Percentiles rank a stretch among this genome's conserved stretches.
Conservation (phyloP, 1,284 basidiomycete species). For the Ustilago xerochloae region DNA sequence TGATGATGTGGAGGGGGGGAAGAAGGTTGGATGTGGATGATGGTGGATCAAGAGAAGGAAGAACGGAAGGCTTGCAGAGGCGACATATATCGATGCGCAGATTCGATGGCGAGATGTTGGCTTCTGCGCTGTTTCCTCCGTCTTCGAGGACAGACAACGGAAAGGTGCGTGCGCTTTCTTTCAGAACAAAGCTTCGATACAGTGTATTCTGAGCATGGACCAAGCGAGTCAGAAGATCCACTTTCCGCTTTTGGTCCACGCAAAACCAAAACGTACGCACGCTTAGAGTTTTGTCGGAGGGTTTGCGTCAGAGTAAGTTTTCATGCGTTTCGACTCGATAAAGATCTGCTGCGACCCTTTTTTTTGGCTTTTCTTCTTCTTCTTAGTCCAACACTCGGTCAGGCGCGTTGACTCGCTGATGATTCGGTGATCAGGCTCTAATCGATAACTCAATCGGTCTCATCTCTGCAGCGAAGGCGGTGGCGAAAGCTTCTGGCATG, state of each 20-base stretch:
- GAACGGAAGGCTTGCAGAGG: conserved; percentile 6
- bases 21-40: neutral
- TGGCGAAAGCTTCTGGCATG: neutral
- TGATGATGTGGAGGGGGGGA: conserved; percentile 1
- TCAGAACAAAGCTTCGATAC: neutral
- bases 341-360: conserved; percentile 13
- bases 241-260: neutral
- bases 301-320: conserved; percentile 21
- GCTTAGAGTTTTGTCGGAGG: neutral
- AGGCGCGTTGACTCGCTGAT: conserved; percentile 4
- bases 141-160: neutral
- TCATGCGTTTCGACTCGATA: conserved; percentile 24
- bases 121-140: conserved; percentile 8
- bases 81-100: conserved; percentile 15
- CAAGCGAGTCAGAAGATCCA: conserved; percentile 10
- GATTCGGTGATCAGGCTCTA: conserved; percentile 12
- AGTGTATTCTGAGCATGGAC: conserved; percentile 3
- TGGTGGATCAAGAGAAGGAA: conserved; percentile 14
- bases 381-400: conserved; percentile 11
- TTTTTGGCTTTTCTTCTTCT: neutral
- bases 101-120: conserved; percentile 18
- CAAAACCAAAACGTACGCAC: no score
- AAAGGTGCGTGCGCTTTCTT: conserved; percentile 12
- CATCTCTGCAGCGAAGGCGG: conserved; percentile 12
- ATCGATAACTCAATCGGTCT: conserved; percentile 32